Percentiles rank a stretch among this genome's conserved stretches.
Evolutionary conservation across 345 rosid genomes (phyloP).

Genomic region (Cochlearia excelsa): DNA sequence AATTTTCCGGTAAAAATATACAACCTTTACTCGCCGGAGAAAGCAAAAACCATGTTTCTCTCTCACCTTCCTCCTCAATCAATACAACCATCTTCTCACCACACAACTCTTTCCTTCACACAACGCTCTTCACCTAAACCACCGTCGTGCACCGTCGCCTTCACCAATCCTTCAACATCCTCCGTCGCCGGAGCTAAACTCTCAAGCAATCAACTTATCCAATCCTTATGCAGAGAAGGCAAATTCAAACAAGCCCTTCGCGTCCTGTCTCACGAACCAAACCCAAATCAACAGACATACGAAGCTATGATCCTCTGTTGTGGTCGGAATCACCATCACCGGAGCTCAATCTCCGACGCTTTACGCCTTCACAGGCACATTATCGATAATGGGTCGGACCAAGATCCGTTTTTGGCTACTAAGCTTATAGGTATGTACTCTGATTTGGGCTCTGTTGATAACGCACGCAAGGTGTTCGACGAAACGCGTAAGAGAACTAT

Average conservation of each 20-base stretch:
- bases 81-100: slow-evolving; percentile 33
- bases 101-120: slow-evolving; percentile 25
- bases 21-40: slow-evolving; percentile 20
- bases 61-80: slow-evolving; percentile 42
- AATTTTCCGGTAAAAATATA: too few relatives aligned
- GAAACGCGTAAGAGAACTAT: slow-evolving; percentile 68
- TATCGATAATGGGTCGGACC: slow-evolving; percentile 64
- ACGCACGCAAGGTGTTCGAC: slow-evolving; percentile 82
- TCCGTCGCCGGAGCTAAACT: slow-evolving; percentile 27
- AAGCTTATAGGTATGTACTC: slow-evolving; percentile 77
- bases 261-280: slow-evolving; percentile 52
- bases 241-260: slow-evolving; percentile 69
- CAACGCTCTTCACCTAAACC: slow-evolving; percentile 33
- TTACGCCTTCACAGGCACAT: slow-evolving; percentile 61
- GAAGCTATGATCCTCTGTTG: slow-evolving; percentile 78
- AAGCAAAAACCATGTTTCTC: slow-evolving; percentile 48
- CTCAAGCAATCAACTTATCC: slow-evolving; percentile 52
- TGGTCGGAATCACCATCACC: slow-evolving; percentile 24
- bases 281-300: slow-evolving; percentile 76
- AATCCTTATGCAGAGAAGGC: slow-evolving; percentile 66
- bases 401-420: slow-evolving; percentile 90
- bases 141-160: slow-evolving; percentile 36
- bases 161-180: slow-evolving; percentile 38
- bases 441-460: slow-evolving; percentile 45
- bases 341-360: slow-evolving; percentile 58